Evolutionary conservation across 345 rosid species (phyloP).

Genomic region (Toxicodendron radicans): DNA sequence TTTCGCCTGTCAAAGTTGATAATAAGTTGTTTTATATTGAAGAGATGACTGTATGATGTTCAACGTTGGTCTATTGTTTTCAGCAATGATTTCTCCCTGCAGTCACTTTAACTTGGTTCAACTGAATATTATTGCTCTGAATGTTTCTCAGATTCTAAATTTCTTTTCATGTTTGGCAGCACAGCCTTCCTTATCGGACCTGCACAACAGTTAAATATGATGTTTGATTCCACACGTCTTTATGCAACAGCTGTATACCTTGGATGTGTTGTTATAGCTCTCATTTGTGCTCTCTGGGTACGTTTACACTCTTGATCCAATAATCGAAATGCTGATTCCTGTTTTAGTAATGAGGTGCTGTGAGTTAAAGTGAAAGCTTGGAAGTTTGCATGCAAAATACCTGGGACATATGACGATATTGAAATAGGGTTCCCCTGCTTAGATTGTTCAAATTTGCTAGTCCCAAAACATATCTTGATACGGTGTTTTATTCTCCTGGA

Average conservation of each 20-base stretch:
- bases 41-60: neutral
- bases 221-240: slow-evolving; percentile 75
- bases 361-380: slow-evolving; percentile 1
- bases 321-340: too few relatives aligned
- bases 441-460: neutral
- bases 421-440: neutral
- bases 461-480: neutral
- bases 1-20: too few relatives aligned
- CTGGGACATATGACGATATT: neutral
- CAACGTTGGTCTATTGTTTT: neutral
- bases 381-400: neutral
- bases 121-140: neutral
- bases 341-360: neutral
- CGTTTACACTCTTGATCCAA: slow-evolving; percentile 24
- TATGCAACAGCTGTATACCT: slow-evolving; percentile 74
- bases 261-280: slow-evolving; percentile 72
- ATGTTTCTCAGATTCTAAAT: slow-evolving; percentile 25
- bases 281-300: slow-evolving; percentile 88
- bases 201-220: slow-evolving; percentile 75
- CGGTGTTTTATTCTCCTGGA: neutral
- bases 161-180: slow-evolving; percentile 61
- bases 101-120: neutral
- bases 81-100: neutral
- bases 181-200: slow-evolving; percentile 93
- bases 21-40: neutral